These are phyloP conservation scores for Trypanosoma scelopori DNA, from an alignment of 208 protist species.

Conservation along the genomic window DNA sequence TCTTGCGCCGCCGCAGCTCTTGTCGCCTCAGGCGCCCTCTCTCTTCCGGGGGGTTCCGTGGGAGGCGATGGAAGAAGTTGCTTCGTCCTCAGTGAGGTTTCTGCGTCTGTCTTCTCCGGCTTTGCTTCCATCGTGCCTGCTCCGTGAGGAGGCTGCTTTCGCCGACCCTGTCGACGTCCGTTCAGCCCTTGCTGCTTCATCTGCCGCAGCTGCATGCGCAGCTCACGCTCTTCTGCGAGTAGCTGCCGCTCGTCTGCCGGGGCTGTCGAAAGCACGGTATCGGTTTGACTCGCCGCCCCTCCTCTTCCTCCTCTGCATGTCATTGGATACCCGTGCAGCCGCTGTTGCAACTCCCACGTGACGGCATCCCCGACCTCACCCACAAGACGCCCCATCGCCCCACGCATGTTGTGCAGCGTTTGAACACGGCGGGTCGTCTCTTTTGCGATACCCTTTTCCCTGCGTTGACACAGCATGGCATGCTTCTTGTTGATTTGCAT, in stretches of 20 bases:
- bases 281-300: background rate
- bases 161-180: too few species aligned
- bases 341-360: constrained; percentile 49
- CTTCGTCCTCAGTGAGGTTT: too few species aligned
- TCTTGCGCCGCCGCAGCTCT: too few species aligned
- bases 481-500: constrained; percentile 32
- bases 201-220: constrained; percentile 1
- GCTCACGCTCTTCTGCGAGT: constrained; percentile 4
- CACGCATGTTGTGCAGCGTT: constrained; percentile 24
- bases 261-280: background rate
- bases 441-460: constrained; percentile 5
- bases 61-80: too few species aligned
- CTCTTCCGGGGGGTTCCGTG: too few species aligned
- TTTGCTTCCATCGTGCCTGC: background rate
- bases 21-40: too few species aligned
- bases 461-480: constrained; percentile 7
- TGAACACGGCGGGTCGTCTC: constrained; percentile 22
- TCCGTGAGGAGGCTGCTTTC: background rate
- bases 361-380: constrained; percentile 51
- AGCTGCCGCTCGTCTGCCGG: constrained; percentile 8
- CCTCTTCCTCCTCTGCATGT: background rate
- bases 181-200: background rate
- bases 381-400: constrained; percentile 46
- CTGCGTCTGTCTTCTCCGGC: too few species aligned
- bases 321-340: constrained; percentile 8